Conservation (phyloP, 2,329 filamentous ascomycete genomes). For the Leptographium lundbergii region DNA sequence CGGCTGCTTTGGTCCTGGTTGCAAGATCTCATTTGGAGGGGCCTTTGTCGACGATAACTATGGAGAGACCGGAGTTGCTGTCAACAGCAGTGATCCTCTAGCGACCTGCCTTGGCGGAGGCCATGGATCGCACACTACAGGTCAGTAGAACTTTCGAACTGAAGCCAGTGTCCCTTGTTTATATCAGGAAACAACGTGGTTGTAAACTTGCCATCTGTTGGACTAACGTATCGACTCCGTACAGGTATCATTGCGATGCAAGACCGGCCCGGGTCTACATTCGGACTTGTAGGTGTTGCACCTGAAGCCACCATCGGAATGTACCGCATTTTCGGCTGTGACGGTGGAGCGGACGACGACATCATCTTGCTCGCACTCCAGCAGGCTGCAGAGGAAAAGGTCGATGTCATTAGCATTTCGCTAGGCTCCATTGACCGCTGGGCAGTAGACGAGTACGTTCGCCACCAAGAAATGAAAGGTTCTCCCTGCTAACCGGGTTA, state of each 20-base stretch:
- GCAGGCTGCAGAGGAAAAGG: slow-evolving; percentile 46
- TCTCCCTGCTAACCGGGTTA: neutral
- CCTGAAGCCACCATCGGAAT: slow-evolving; percentile 42
- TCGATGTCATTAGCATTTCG: slow-evolving; percentile 43
- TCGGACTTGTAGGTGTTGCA: slow-evolving; percentile 43
- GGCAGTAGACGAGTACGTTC: neutral
- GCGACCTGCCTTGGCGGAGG: slow-evolving; percentile 34
- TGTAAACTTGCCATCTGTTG: no score
- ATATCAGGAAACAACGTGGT: no score
- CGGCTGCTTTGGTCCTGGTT: slow-evolving; percentile 16
- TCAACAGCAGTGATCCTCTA: slow-evolving; percentile 34
- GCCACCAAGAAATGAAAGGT: neutral
- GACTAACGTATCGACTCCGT: no score
- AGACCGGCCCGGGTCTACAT: slow-evolving; percentile 24
- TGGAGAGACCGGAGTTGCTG: slow-evolving; percentile 23
- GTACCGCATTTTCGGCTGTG: slow-evolving; percentile 46
- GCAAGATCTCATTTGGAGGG: slow-evolving; percentile 10
- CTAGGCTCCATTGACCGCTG: slow-evolving; percentile 24
- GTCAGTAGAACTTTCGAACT: no score
- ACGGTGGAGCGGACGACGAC: slow-evolving; percentile 37
- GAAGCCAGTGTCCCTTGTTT: no score
- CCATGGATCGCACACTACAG: slow-evolving; percentile 49
- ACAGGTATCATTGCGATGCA: slow-evolving; percentile 51
- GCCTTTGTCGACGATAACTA: slow-evolving; percentile 20
- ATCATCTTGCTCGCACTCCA: slow-evolving; percentile 47